phyloP scores from a whole-genome alignment of 2,329 filamentous ascomycete species.

The Colletotrichum destructivum region DNA sequence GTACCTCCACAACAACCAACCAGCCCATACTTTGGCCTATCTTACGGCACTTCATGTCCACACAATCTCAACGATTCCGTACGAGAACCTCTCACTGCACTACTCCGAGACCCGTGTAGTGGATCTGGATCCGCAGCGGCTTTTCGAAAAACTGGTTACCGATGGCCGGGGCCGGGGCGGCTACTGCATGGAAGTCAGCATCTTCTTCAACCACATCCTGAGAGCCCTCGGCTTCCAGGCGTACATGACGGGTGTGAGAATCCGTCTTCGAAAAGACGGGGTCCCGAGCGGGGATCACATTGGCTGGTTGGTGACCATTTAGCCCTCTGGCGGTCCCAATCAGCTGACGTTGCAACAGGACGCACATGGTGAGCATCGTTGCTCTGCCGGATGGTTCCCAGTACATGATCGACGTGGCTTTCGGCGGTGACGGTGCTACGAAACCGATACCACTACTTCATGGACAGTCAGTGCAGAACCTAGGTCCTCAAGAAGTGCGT shows the following conservation, averaged over 20 bases:
- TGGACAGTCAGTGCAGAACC: constrained; percentile 59
- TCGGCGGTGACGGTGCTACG: constrained; percentile 74
- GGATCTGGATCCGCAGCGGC: constrained; percentile 60
- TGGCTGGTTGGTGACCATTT: constrained; percentile 58
- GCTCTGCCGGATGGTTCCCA: constrained; percentile 63
- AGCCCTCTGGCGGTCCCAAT: constrained; percentile 4
- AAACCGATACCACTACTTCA: constrained; percentile 68
- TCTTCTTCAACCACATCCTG: constrained; percentile 69
- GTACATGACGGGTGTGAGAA: constrained; percentile 70
- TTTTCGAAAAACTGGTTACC: constrained; percentile 66
- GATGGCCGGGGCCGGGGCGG: constrained; percentile 57
- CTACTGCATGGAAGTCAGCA: constrained; percentile 73
- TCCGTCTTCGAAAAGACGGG: constrained; percentile 56
- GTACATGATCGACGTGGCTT: constrained; percentile 74
- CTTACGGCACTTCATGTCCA: no score
- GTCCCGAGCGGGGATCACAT: constrained; percentile 59
- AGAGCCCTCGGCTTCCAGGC: constrained; percentile 66
- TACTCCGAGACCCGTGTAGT: constrained; percentile 60
- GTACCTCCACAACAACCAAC: no score
- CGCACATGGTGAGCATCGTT: constrained; percentile 75
- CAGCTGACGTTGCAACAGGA: constrained; percentile 45
- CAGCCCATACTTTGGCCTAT: no score
- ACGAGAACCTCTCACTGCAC: constrained; percentile 70
- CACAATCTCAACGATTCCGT: constrained; percentile 57
- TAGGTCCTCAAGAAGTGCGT: constrained; percentile 70